Percentiles rank a stretch among this genome's conserved stretches.
Conservation (phyloP, 2,329 filamentous ascomycete species). For the Clarireedia paspali region DNA sequence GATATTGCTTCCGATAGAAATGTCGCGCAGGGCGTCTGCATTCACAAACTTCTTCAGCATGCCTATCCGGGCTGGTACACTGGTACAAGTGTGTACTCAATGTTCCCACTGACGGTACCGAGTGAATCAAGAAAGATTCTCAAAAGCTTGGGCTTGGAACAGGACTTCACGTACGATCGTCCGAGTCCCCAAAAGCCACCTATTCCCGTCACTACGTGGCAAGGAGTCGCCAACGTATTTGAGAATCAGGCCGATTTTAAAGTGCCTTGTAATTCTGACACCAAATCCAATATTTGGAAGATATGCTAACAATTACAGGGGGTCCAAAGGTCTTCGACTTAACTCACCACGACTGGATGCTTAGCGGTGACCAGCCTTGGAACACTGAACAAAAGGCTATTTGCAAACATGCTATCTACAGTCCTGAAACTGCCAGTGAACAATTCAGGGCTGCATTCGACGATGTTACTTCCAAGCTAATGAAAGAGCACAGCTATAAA, state of each 20-base stretch:
- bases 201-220: slow-evolving; percentile 20
- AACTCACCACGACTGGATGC: no score
- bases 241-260: slow-evolving; percentile 18
- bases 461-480: slow-evolving; percentile 33
- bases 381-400: no score
- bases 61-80: slow-evolving; percentile 74
- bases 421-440: no score
- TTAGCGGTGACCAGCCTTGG: no score
- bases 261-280: no score
- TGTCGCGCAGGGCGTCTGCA: slow-evolving; percentile 71
- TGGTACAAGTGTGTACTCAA: slow-evolving; percentile 68
- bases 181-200: slow-evolving; percentile 15
- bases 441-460: no score
- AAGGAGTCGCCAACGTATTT: slow-evolving; percentile 24
- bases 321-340: no score
- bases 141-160: slow-evolving; percentile 41
- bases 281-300: no score
- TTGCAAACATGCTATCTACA: no score
- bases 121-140: slow-evolving; percentile 64
- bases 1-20: slow-evolving; percentile 29
- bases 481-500: slow-evolving; percentile 55
- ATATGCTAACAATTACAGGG: no score
- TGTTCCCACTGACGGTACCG: slow-evolving; percentile 52
- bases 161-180: slow-evolving; percentile 21
- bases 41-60: slow-evolving; percentile 72